Percentiles rank a stretch among this genome's conserved stretches.
These are phyloP conservation scores for Zychaea mexicana DNA, from an alignment of 371 early-diverging fungal species.

Conservation along the genomic window DNA sequence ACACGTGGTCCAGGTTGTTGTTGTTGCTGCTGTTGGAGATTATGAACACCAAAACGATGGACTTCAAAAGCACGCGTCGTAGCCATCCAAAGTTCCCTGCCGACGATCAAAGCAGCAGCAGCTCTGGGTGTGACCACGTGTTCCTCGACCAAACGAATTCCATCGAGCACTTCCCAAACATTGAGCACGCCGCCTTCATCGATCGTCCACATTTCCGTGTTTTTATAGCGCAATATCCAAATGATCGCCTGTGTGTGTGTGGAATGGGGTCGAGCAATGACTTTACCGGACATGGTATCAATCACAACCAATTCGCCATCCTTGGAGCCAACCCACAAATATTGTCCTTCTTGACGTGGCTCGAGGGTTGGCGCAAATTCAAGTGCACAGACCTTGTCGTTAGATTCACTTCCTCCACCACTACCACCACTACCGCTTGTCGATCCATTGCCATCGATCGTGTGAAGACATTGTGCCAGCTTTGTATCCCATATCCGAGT, in stretches of 20 bases:
- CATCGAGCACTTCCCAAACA: constrained; percentile 62
- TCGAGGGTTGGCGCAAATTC: constrained; percentile 39
- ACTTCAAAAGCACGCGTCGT: constrained; percentile 17
- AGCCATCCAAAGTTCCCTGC: constrained; percentile 58
- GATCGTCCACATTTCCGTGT: constrained; percentile 70
- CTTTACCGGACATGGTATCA: constrained; percentile 48
- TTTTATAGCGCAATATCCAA: constrained; percentile 61
- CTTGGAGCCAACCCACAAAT: constrained; percentile 67
- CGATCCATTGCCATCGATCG: constrained; percentile 17
- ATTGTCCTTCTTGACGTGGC: constrained; percentile 56
- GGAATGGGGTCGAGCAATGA: constrained; percentile 52
- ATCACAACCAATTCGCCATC: constrained; percentile 64
- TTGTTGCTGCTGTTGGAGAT: constrained; percentile 17
- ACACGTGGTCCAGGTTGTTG: constrained; percentile 22
- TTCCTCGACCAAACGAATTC: constrained; percentile 11
- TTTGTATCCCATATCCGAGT: constrained; percentile 24
- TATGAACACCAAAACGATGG: constrained; percentile 14
- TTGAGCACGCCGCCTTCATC: constrained; percentile 75
- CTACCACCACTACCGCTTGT: constrained; percentile 19
- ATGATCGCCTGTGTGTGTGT: constrained; percentile 62
- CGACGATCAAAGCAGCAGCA: constrained; percentile 46
- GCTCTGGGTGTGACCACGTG: constrained; percentile 10
- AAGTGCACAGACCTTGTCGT: constrained; percentile 32
- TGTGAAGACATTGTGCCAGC: constrained; percentile 3
- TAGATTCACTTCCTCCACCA: not conserved